Evolutionary conservation across 129 eudicot species (phyloP), one percentile per base, ranked within the genome.

Genomic region (Flaveria linearis): DNA sequence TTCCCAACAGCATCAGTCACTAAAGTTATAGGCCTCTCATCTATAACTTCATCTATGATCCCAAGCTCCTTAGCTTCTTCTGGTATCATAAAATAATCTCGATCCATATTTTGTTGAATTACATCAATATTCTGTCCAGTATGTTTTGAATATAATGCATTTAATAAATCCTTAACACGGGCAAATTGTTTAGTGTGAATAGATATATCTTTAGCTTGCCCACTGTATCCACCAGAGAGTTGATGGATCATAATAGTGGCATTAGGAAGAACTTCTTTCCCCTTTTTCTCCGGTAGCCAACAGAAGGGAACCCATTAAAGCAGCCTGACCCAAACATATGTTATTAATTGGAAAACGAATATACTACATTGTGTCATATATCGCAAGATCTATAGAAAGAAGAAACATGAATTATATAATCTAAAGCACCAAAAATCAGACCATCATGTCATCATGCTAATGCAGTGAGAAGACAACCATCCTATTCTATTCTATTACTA

Each of bases 241-340:
- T 92, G 96, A 80, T 92, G 96, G 73, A 92, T 79, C 98, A 92
- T 92, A 33, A 92, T 74, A 1, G 91, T 87, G n/a, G 96, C 98
- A 78, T 92, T 90, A 68, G 96, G 98, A 80, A 90, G 98, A 80
- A 90, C 82, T 76, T 69, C 98, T 83, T 75, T 90, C 90, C 64
- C 98, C 95, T 86, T 92, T 92, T 14, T 96, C 84, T 46, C 98
- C 98, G 80, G 90, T 88, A 74, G 96, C 96, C 81, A 92, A 86
- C 22, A 20, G 22, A 20, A 20, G 22, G 0, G 22, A 20, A 20
- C 22, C 22, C 22, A 20, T 20, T 20, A 0, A 0, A 20, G 22
- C 22, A 20, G 0, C 0, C 0, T 20, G 22, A 20, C 22, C 22
- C 22, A 92, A 78, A 75, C 98, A 92, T 71, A 88, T 87, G 4